Base-by-base conservation (phyloP, 148 eudicot species). In the Rhododendron simsii region DNA sequence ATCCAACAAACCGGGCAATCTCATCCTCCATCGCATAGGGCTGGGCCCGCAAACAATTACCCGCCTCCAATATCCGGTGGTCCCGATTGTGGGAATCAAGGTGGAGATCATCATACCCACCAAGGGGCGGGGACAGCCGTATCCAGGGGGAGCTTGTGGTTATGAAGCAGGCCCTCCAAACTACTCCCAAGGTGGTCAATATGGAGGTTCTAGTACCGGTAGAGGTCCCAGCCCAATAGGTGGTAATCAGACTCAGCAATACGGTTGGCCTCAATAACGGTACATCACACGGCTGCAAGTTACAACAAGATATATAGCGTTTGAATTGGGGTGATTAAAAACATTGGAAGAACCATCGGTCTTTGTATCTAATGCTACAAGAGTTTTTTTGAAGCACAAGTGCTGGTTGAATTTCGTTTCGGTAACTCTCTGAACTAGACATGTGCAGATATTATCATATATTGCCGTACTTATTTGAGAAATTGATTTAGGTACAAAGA, bases 181-280 rank as follows among this genome's bases (percentile, higher is more conserved):
- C 71, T 95, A 87, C 82, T 84, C 95, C 10, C 93, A 90, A 75
- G 87, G 92, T 14, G 85, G 87, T 83, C 92, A 86, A 76, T 90
- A 91, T 86, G 91, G 91, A 86, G 86, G 86, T 84, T 81, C 90
- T 53, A 87, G 85, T 30, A 69, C 83, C 47, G 91, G 93, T 37
- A 74, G 94, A 45, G 94, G 86, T 48, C 87, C 89, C 55, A 92
- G 86, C 84, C 84, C 87, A 53, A 77, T 86, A 67, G 85, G 89
- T 23, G 87, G 89, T 39, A 93, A 86, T 55, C 93, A 90, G 55
- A 91, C 87, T 87, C 95, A 92, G 85, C 95, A 91, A 57, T 93
- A 92, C 51, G 91, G 92, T 76, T 92, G 95, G 95, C 92, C 92
- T 84, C 93, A 91, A 51, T 93, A 86, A 87, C 30, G n/a, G 51